These are phyloP conservation scores for Herpotrichia juniperi DNA, from an alignment of 2,329 filamentous ascomycete species.

Conservation along the genomic window DNA sequence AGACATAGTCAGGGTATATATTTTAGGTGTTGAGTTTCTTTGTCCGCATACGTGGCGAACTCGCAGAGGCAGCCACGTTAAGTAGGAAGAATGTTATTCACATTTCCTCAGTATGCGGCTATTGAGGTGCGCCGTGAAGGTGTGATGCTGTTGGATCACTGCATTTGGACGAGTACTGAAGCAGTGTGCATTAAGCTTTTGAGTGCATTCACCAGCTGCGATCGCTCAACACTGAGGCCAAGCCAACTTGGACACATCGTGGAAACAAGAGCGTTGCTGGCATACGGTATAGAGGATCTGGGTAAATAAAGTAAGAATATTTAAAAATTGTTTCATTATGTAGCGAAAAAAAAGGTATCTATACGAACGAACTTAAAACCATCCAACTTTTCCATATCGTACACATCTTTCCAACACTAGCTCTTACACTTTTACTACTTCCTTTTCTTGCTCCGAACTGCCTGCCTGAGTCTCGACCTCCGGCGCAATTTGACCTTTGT, in stretches of 20 bases:
- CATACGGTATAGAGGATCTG: too few species aligned
- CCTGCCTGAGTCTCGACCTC: slow-evolving; percentile 21
- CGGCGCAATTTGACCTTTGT: slow-evolving; percentile 8
- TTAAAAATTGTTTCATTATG: too few species aligned
- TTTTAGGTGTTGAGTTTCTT: not conserved
- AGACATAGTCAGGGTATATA: not conserved
- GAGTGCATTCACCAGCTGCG: too few species aligned
- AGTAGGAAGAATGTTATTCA: not conserved
- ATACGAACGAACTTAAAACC: too few species aligned
- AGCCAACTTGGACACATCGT: too few species aligned
- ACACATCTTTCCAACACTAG: not conserved
- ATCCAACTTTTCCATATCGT: not conserved
- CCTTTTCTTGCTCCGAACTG: slow-evolving; percentile 5
- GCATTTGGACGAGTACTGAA: not conserved
- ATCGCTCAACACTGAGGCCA: too few species aligned
- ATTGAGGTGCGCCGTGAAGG: not conserved
- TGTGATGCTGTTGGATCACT: not conserved
- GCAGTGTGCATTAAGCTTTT: too few species aligned
- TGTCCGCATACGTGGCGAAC: slow-evolving; percentile 1
- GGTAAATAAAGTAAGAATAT: too few species aligned
- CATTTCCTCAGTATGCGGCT: not conserved
- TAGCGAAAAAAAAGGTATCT: too few species aligned
- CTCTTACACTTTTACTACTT: slow-evolving; percentile 3
- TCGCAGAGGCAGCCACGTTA: not conserved
- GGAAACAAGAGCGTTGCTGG: too few species aligned